Base-by-base conservation (phyloP, 2,329 filamentous ascomycete species). In the Juglanconis oblonga region DNA sequence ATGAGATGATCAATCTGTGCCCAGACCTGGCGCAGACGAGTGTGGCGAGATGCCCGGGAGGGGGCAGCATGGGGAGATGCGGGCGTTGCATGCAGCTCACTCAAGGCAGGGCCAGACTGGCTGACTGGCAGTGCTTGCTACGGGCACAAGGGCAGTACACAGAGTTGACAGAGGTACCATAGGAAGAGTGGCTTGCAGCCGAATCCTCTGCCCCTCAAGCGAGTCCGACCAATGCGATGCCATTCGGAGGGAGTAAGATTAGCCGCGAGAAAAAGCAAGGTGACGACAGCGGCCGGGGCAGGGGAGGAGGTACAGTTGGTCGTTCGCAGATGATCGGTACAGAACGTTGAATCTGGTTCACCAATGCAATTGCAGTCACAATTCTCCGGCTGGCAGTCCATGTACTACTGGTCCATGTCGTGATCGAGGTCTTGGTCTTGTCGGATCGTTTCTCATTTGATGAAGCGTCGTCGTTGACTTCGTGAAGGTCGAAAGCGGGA, bases 251-350 rank as follows among this genome's bases (percentile, higher is more conserved):
- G 13, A 11, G 14, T 14, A 11, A 35, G 47, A 14, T 47, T 45
- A 33, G 52, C 52, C 31, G 29, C 14, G 33, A 32, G 45, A 24
- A 32, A 40, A 35, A 36, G 38, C 17, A 5, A 36, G 13, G 40
- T 48, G 49, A 47, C 32, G 33, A 17, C 24, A 35, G 35, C 5
- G 49, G 13, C 32, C 32, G 13, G 10, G 38, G n/a, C 17, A 14
- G 53, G n/a, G n/a, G n/a, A n/a, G n/a, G n/a, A n/a, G n/a, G n/a
- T n/a, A 52, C 52, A 56, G 48, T 36, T 44, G 29, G 33, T 29
- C 40, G 42, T 45, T 45, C 55, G 58, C 57, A 62, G 36, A 55
- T 52, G 45, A 47, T 49, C 59, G 33, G 56, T 33, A 24, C 52
- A 8, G 8, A 45, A n/a, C 13, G n/a, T 4, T 45, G 42, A 11